phyloP scores from a whole-genome alignment of 768 basidiomycete species.

The Trametes elegans region DNA sequence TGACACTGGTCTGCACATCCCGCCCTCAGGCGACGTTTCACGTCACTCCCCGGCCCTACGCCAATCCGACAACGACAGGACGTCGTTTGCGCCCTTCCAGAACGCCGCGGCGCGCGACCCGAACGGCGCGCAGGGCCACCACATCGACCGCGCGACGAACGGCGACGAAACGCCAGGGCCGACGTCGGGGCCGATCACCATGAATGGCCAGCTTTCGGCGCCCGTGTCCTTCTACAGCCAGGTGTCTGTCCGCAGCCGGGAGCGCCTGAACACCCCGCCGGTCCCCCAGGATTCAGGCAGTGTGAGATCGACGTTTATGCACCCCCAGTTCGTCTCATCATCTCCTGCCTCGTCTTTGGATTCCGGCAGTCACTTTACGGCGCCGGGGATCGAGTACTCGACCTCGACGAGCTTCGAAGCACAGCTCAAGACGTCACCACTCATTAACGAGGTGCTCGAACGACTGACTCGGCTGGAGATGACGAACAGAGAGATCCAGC shows the following conservation, averaged over 20 bases:
- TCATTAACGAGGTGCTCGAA: conserved; percentile 74
- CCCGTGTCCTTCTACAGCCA: conserved; percentile 38
- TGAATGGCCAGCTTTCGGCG: conserved; percentile 28
- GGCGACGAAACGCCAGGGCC: conserved; percentile 47
- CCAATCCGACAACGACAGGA: conserved; percentile 45
- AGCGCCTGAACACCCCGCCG: conserved; percentile 46
- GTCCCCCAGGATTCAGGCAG: conserved; percentile 33
- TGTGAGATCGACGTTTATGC: conserved; percentile 43
- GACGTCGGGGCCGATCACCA: conserved; percentile 24
- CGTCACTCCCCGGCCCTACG: conserved; percentile 45
- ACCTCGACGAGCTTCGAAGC: conserved; percentile 53
- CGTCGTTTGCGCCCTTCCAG: conserved; percentile 34
- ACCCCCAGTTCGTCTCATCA: conserved; percentile 52
- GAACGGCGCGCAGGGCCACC: conserved; percentile 38
- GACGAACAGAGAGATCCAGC: conserved; percentile 67
- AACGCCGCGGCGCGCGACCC: background rate
- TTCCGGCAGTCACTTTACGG: conserved; percentile 67
- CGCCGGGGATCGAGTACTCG: conserved; percentile 45
- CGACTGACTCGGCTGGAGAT: conserved; percentile 72
- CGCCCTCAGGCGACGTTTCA: conserved; percentile 33
- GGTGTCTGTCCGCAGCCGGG: conserved; percentile 38
- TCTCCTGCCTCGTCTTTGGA: conserved; percentile 80
- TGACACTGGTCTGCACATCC: conserved; percentile 25
- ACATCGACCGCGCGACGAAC: conserved; percentile 55
- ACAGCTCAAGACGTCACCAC: conserved; percentile 72